Conservation (phyloP, 805 yeast species). For the Tetrapisispora taiwanensis region DNA sequence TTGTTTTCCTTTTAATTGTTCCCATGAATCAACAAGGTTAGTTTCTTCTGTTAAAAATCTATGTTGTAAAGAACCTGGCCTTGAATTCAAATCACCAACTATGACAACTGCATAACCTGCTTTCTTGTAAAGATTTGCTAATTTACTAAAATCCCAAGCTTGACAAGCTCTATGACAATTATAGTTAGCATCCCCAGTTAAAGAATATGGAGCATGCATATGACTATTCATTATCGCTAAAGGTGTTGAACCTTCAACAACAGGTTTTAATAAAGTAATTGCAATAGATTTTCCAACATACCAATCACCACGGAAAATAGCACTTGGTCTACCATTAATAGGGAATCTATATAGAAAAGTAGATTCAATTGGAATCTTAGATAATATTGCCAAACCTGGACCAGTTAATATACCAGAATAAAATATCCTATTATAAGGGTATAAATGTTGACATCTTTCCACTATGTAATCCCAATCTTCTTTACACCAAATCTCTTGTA, state of each 20-base stretch:
- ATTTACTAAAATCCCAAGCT: constrained; percentile 85
- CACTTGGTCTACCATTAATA: constrained; percentile 87
- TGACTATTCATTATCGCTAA: constrained; percentile 83
- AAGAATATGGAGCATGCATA: constrained; percentile 93
- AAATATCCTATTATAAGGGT: constrained; percentile 61
- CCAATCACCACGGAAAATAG: constrained; percentile 94
- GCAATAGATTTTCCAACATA: constrained; percentile 88
- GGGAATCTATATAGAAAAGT: constrained; percentile 80
- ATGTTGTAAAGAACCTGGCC: constrained; percentile 79
- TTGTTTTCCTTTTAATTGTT: constrained; percentile 44
- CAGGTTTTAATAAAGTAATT: constrained; percentile 53
- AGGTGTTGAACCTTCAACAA: constrained; percentile 37
- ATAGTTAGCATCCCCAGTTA: constrained; percentile 78
- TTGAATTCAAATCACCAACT: constrained; percentile 88
- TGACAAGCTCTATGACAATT: constrained; percentile 85
- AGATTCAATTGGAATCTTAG: constrained; percentile 72
- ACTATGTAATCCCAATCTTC: constrained; percentile 69
- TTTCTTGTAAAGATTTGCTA: constrained; percentile 48
- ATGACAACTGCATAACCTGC: constrained; percentile 81
- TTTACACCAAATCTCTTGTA: constrained; percentile 92
- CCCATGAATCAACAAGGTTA: constrained; percentile 76
- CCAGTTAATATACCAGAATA: constrained; percentile 82
- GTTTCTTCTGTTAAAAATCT: constrained; percentile 61
- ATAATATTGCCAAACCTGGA: constrained; percentile 81
- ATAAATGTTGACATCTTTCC: constrained; percentile 33